Percentiles rank a stretch among this genome's conserved stretches.
Conservation (phyloP, 352 stramenopile genomes). For the Globisporangium canariense region DNA sequence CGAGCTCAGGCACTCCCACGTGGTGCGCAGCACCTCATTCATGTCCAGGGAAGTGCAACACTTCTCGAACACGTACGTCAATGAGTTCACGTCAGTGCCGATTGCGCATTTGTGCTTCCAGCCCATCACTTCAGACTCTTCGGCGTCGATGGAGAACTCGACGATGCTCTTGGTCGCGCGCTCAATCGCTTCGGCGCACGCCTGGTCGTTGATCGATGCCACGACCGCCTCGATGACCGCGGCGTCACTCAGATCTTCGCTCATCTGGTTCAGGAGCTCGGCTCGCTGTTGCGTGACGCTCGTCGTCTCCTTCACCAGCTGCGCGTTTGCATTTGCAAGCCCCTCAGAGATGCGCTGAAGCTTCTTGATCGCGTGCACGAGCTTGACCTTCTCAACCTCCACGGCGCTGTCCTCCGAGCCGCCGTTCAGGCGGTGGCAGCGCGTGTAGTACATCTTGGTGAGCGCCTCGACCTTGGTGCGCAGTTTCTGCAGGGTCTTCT, state of each 20-base stretch:
- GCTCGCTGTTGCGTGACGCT: slow-evolving; percentile 18
- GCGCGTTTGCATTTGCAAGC: slow-evolving; percentile 41
- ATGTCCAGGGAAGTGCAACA: slow-evolving; percentile 4
- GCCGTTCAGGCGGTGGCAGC: slow-evolving; percentile 38
- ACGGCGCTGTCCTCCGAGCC: slow-evolving; percentile 16
- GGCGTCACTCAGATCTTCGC: slow-evolving; percentile 6
- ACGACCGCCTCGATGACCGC: slow-evolving; percentile 11
- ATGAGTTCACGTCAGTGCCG: background rate
- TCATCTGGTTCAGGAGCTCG: background rate
- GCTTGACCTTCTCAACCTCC: slow-evolving; percentile 43
- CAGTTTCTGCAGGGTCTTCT: slow-evolving; percentile 46
- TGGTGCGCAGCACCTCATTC: slow-evolving; percentile 8
- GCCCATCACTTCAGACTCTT: slow-evolving; percentile 3
- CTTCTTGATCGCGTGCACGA: slow-evolving; percentile 46
- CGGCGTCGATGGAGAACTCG: background rate
- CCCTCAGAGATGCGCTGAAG: slow-evolving; percentile 46
- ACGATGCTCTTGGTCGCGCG: slow-evolving; percentile 5
- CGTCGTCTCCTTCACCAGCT: slow-evolving; percentile 31
- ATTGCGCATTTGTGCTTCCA: slow-evolving; percentile 9
- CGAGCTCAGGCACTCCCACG: slow-evolving; percentile 2
- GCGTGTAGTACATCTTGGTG: slow-evolving; percentile 62
- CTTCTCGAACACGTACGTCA: slow-evolving; percentile 23
- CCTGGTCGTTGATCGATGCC: slow-evolving; percentile 6
- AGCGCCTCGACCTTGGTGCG: slow-evolving; percentile 47
- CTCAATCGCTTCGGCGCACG: slow-evolving; percentile 8